phyloP scores from a whole-genome alignment of 768 basidiomycete species.

The Boletus reticulatus region DNA sequence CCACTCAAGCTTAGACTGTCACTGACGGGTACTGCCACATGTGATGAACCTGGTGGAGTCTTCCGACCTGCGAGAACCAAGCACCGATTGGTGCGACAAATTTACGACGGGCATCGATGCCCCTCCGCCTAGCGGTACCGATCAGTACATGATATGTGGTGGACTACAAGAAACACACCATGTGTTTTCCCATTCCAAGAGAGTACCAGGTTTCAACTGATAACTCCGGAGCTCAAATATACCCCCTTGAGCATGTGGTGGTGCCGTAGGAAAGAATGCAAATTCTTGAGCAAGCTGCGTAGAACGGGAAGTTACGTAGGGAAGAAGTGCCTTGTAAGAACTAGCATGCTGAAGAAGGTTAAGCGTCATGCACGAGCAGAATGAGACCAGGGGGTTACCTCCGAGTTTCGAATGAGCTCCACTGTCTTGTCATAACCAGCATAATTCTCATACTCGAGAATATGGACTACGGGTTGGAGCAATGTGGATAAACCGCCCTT shows the following conservation, averaged over 20 bases:
- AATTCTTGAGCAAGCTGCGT: slow-evolving; percentile 90
- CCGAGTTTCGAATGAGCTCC: slow-evolving; percentile 57
- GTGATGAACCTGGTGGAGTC: slow-evolving; percentile 88
- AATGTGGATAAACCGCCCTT: background rate
- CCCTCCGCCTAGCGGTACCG: slow-evolving; percentile 64
- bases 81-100: slow-evolving; percentile 85
- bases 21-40: slow-evolving; percentile 96
- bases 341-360: slow-evolving; percentile 50
- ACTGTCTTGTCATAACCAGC: slow-evolving; percentile 81
- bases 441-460: slow-evolving; percentile 94
- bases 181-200: slow-evolving; percentile 93
- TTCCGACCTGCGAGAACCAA: slow-evolving; percentile 90
- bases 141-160: slow-evolving; percentile 2
- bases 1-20: slow-evolving; percentile 3
- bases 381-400: slow-evolving; percentile 41
- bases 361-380: background rate
- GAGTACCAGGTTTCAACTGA: slow-evolving; percentile 80
- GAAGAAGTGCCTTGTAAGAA: slow-evolving; percentile 73
- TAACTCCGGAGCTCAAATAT: slow-evolving; percentile 93
- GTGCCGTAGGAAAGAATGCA: slow-evolving; percentile 89
- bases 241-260: slow-evolving; percentile 83
- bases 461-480: slow-evolving; percentile 43
- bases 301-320: slow-evolving; percentile 68
- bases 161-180: slow-evolving; percentile 52
- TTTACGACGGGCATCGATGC: slow-evolving; percentile 89